Base-by-base conservation (phyloP, 768 basidiomycete genomes). In the Amanita molliuscula region DNA sequence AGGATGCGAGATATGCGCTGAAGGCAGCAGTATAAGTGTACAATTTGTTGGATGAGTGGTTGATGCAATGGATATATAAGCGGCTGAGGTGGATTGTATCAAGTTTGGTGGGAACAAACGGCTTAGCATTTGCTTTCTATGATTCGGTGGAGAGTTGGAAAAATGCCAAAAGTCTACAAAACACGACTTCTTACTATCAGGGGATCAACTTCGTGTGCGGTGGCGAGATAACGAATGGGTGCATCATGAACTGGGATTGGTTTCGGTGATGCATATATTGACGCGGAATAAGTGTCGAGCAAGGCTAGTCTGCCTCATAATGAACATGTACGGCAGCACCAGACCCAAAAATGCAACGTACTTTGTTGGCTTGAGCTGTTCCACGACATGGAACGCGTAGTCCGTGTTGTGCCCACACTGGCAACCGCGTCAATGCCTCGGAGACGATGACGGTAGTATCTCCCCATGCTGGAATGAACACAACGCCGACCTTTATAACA, bases 51-150 rank as follows among this genome's bases (percentile, higher is more conserved):
- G 29, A 38, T 47, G 42, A 37, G 61, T 52, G 48, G 54, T 57
- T 7, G 69, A 58, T 37, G 23, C 26, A 11, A 72, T 58, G 11
- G 73, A 65, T 49, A 82, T 59, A 52, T 82, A 67, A 1, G 80
- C 69, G 4, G 81, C 78, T 0, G 78, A 72, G 1, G 76, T 72
- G 4, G 73, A 71, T 53, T 73, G 75, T 40, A 81, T 58, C 29
- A 83, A 66, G 54, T 82, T 82, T 13, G 81, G 81, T 3, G 80
- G 74, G 2, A 68, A 68, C 57, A 47, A 80, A 80, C 1, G 59
- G 60, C 44, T 70, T 55, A 0, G 68, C 63, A 16, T 62, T 56
- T 3, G 59, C 53, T 50, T 62, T 60, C 74, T 77, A 36, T 21
- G 29, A 43, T 20, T 21, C 9, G n/a, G 28, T 31, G 23, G 6